Evolutionary conservation across 202 grass and related monocot species (phyloP), one percentile per base, ranked within the genome.

Genomic region (Eragrostis tef): DNA sequence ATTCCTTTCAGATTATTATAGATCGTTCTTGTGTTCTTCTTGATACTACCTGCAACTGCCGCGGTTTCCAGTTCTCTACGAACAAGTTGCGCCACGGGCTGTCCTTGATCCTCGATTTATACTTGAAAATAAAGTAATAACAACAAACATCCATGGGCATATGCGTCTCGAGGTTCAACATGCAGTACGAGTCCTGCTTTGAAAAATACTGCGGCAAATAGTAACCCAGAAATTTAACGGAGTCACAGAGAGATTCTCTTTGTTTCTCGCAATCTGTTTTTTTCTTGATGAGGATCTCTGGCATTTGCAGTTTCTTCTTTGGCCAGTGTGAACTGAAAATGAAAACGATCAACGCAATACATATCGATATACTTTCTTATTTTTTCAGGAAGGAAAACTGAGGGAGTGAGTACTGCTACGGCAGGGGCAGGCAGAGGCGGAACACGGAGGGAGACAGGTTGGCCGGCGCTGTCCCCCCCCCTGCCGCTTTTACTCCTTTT

Each of bases 391-490:
- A 24, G 9, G 15, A 21, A 39, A 39, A 39, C 34, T 3, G 54
- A 7, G 1, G 16, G n/a, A 56, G 16, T 54, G 51, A 10, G n/a
- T 58, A 24, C 21, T 22, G 54, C 2, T 39, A 39, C 34, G 34
- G 34, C 34, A 39, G 34, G 34, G 34, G 5, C 34, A 11, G 20
- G 20, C 54, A 4, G 54, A 17, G 0, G 59, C 25, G 16, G 31
- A 65, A 17, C 31, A 4, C 63, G 46, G 53, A 20, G 26, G 65
- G 73, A 16, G 43, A 59, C 84, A 74, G 49, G 58, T 57, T 46
- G 84, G 59, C 25, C 81, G 49, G n/a, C 41, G 34, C 24, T 64
- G 83, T 63, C 81, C 34, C 76, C 31, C n/a, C 4, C 34, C 26
- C 19, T 29, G 43, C 56, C 0, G 7, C 61, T 42, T 67, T 67